phyloP scores from a whole-genome alignment of 352 stramenopile genomes.

The Pythium sp. region DNA sequence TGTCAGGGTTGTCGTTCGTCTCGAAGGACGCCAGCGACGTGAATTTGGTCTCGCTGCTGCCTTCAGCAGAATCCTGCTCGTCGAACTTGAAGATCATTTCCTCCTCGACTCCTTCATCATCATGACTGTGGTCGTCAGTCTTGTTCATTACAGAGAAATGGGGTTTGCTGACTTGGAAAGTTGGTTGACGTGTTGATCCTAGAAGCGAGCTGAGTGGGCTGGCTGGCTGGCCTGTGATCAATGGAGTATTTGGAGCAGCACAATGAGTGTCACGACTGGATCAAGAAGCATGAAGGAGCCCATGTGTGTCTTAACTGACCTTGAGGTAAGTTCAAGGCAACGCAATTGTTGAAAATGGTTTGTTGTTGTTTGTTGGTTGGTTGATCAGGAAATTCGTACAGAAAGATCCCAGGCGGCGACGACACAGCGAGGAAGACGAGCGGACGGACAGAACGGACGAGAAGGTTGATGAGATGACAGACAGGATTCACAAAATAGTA shows the following conservation, averaged over 20 bases:
- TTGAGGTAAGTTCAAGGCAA: background rate
- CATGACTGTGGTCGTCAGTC: slow-evolving; percentile 20
- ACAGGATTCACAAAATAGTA: background rate
- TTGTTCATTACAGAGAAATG: slow-evolving; percentile 22
- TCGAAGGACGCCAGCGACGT: slow-evolving; percentile 17
- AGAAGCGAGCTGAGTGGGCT: background rate
- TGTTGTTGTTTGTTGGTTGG: background rate
- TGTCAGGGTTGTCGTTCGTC: background rate
- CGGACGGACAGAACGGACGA: background rate
- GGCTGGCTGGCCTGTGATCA: background rate
- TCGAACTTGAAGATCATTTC: slow-evolving; percentile 80
- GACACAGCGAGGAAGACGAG: background rate
- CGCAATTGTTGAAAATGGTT: background rate
- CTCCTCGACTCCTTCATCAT: slow-evolving; percentile 43
- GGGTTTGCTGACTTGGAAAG: background rate
- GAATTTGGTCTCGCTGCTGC: slow-evolving; percentile 4
- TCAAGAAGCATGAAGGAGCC: background rate
- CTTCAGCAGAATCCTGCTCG: slow-evolving; percentile 29
- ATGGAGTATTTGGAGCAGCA: background rate
- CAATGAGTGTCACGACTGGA: background rate
- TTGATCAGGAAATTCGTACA: background rate
- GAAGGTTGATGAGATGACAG: background rate
- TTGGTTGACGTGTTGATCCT: background rate
- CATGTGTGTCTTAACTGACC: background rate
- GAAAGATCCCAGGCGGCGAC: background rate